Evolutionary conservation across 805 yeast genomes (phyloP).

Genomic region (Teunomyces stri): DNA sequence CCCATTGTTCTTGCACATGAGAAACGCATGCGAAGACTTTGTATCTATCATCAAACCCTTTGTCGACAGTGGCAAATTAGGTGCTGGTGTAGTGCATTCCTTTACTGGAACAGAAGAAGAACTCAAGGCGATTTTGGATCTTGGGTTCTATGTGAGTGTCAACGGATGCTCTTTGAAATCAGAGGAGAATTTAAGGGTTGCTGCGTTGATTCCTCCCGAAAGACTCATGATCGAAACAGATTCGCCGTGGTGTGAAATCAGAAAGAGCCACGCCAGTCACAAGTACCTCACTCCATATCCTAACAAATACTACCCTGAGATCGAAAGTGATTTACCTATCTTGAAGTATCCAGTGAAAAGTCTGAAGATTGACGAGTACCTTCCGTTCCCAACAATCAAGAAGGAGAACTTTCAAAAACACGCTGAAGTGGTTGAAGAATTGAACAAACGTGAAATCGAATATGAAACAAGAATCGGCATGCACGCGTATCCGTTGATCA

Average conservation of each 20-base stretch:
- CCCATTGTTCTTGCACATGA: slow-evolving; percentile 88
- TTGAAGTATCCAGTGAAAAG: slow-evolving; percentile 13
- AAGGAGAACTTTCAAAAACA: slow-evolving; percentile 55
- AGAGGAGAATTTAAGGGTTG: slow-evolving; percentile 68
- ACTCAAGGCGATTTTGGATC: slow-evolving; percentile 49
- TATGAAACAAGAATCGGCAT: slow-evolving; percentile 16
- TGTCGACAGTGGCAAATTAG: slow-evolving; percentile 42
- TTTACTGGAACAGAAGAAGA: slow-evolving; percentile 83
- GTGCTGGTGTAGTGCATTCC: slow-evolving; percentile 88
- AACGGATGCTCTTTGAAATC: slow-evolving; percentile 92
- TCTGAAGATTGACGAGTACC: slow-evolving; percentile 43
- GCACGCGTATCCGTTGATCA: slow-evolving; percentile 52
- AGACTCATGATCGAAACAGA: slow-evolving; percentile 86
- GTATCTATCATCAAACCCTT: slow-evolving; percentile 61
- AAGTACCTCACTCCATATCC: slow-evolving; percentile 55
- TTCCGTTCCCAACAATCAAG: slow-evolving; percentile 65
- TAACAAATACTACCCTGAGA: slow-evolving; percentile 51
- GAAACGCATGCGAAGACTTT: slow-evolving; percentile 83
- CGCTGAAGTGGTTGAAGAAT: slow-evolving; percentile 11
- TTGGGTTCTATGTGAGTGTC: slow-evolving; percentile 72
- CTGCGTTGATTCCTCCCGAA: slow-evolving; percentile 63
- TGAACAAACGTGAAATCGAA: slow-evolving; percentile 10
- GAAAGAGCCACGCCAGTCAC: slow-evolving; percentile 77
- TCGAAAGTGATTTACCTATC: slow-evolving; percentile 2
- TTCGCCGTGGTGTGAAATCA: slow-evolving; percentile 97